These are phyloP conservation scores for Cenchrus fungigraminus DNA, from an alignment of 176 grass and related monocot genomes.

Conservation along the genomic window DNA sequence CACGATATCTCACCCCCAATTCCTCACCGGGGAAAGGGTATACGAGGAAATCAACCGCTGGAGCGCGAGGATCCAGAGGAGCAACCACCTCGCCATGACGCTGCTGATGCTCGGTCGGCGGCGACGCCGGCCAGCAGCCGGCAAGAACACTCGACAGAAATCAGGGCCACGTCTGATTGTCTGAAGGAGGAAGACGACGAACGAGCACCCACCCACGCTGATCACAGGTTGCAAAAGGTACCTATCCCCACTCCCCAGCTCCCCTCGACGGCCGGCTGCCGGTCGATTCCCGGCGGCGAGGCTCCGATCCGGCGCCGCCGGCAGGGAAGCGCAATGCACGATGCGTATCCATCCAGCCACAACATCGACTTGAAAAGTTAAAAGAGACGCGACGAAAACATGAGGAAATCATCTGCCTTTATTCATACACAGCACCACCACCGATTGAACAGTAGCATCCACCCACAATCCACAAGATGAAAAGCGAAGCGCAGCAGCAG, in stretches of 20 bases:
- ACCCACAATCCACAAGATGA: not conserved
- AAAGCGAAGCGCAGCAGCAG: not conserved
- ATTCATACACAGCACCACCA: not conserved
- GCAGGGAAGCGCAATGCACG: not conserved
- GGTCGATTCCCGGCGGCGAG: not conserved
- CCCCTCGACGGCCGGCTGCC: not conserved
- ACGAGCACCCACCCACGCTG: not conserved
- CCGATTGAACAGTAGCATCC: not conserved
- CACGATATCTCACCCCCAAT: not conserved
- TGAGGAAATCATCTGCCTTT: not conserved
- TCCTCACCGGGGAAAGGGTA: not conserved
- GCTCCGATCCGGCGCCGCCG: not conserved
- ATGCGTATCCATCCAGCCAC: not conserved
- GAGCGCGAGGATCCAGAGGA: not conserved
- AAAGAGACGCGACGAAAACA: not conserved
- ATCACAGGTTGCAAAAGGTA: not conserved
- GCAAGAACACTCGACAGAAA: not conserved
- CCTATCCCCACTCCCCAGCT: not conserved
- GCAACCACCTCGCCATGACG: not conserved
- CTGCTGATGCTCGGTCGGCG: not conserved
- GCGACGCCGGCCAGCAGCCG: not conserved
- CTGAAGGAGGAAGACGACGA: not conserved
- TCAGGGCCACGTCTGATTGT: too few species aligned
- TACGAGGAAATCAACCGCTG: not conserved
- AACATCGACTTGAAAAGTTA: not conserved